phyloP scores from a whole-genome alignment of 257 asterid genomes.

The Anisodus acutangulus region DNA sequence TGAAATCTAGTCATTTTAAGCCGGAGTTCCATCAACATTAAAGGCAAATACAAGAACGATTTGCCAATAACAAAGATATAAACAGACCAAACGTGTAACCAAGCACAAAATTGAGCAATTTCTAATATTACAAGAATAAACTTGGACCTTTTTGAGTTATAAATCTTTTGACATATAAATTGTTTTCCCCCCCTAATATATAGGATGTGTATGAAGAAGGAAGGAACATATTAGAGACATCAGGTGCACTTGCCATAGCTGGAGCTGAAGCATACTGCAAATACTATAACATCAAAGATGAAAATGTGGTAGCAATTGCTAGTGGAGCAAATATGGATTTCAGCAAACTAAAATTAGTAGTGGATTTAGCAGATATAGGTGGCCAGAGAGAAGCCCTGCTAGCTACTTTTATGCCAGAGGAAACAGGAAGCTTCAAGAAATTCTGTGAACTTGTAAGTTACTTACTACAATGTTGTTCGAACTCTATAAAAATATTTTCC shows the following conservation, averaged over 20 bases:
- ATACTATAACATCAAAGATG: slow-evolving; percentile 67
- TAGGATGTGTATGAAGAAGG: slow-evolving; percentile 95
- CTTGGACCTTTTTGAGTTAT: neutral
- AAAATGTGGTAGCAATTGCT: slow-evolving; percentile 81
- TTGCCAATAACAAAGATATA: neutral
- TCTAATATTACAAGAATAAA: neutral
- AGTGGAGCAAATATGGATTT: slow-evolving; percentile 97
- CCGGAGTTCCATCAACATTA: neutral
- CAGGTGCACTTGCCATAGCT: slow-evolving; percentile 93
- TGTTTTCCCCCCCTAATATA: neutral
- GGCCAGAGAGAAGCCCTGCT: slow-evolving; percentile 75
- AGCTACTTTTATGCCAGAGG: slow-evolving; percentile 79
- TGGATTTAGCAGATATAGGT: slow-evolving; percentile 87
- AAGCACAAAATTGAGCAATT: neutral
- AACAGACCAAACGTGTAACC: neutral
- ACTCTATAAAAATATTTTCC: no score
- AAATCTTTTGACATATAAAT: neutral
- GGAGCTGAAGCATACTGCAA: slow-evolving; percentile 95
- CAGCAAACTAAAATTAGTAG: slow-evolving; percentile 76
- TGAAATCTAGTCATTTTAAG: neutral
- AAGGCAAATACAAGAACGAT: neutral
- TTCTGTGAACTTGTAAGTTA: slow-evolving; percentile 64
- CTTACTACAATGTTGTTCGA: neutral
- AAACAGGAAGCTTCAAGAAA: slow-evolving; percentile 68
- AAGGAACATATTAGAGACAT: slow-evolving; percentile 87